Evolutionary conservation across 495 filamentous ascomycete species (phyloP).

Genomic region (Astrothelium subdiscretum): DNA sequence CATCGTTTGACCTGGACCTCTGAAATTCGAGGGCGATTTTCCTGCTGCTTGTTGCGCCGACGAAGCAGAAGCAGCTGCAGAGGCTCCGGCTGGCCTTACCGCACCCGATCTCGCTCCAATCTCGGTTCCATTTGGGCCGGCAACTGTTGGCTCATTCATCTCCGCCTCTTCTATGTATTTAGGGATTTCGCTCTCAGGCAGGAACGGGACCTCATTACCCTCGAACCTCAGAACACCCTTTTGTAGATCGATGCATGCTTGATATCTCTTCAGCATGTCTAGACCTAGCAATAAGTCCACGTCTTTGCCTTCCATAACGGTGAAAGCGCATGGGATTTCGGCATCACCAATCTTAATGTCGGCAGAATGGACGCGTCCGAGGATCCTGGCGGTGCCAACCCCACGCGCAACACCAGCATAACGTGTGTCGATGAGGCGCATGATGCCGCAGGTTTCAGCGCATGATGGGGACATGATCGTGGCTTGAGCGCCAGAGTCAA

Average conservation of each 20-base stretch:
- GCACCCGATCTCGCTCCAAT: constrained; percentile 79
- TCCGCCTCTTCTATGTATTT: constrained; percentile 60
- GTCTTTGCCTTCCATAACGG: constrained; percentile 98
- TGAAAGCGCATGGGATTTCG: constrained; percentile 87
- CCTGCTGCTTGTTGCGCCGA: background rate
- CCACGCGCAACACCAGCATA: constrained; percentile 86
- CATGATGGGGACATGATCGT: constrained; percentile 97
- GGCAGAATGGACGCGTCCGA: constrained; percentile 88
- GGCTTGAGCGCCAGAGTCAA: constrained; percentile 94
- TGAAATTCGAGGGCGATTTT: constrained; percentile 5
- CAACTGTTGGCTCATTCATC: constrained; percentile 71
- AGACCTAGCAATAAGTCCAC: constrained; percentile 91
- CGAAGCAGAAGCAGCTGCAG: constrained; percentile 20
- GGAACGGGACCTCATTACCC: constrained; percentile 73
- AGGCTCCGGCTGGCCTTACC: constrained; percentile 46
- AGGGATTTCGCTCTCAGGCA: constrained; percentile 88
- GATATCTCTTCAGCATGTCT: constrained; percentile 92
- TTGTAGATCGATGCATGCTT: constrained; percentile 79
- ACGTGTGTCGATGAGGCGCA: constrained; percentile 87
- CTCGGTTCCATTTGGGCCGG: constrained; percentile 73
- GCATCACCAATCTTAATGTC: constrained; percentile 84
- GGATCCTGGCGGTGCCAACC: constrained; percentile 85
- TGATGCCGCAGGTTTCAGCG: constrained; percentile 85
- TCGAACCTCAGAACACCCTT: constrained; percentile 71
- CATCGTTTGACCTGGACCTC: constrained; percentile 10